A percentile compares a stretch with the other conserved stretches of the same genome.
phyloP scores from a whole-genome alignment of 345 rosid species.

The Raphanus sativus region DNA sequence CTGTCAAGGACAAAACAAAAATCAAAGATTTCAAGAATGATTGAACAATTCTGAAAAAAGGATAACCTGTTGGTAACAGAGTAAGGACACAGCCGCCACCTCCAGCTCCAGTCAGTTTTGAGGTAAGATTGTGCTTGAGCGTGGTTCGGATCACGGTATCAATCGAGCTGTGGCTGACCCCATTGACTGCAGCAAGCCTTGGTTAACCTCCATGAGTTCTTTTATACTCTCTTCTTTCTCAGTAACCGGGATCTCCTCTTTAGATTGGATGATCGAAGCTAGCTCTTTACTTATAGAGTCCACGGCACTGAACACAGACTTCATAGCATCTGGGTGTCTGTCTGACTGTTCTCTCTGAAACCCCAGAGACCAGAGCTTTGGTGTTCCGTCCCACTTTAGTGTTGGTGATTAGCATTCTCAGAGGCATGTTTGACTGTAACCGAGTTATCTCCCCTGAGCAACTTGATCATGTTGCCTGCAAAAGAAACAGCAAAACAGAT shows the following conservation, averaged over 20 bases:
- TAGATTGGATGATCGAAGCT: slow-evolving; percentile 54
- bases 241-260: slow-evolving; percentile 48
- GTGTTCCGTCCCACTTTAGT: slow-evolving; percentile 89
- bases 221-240: slow-evolving; percentile 67
- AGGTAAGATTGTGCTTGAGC: slow-evolving; percentile 70
- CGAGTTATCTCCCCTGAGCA: slow-evolving; percentile 65
- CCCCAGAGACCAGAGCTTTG: slow-evolving; percentile 85
- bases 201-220: slow-evolving; percentile 94
- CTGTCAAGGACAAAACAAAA: slow-evolving; percentile 40
- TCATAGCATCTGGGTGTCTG: slow-evolving; percentile 76
- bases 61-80: slow-evolving; percentile 77
- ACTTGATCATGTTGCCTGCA: slow-evolving; percentile 90
- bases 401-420: slow-evolving; percentile 88
- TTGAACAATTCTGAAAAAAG: slow-evolving; percentile 26
- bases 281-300: slow-evolving; percentile 78
- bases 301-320: slow-evolving; percentile 68
- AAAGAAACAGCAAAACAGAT: slow-evolving; percentile 3
- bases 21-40: slow-evolving; percentile 1
- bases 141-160: slow-evolving; percentile 76
- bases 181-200: slow-evolving; percentile 85
- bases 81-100: slow-evolving; percentile 96
- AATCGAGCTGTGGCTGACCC: slow-evolving; percentile 84
- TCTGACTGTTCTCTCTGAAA: slow-evolving; percentile 69
- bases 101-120: slow-evolving; percentile 96
- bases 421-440: slow-evolving; percentile 57